Evolutionary conservation across 2,329 filamentous ascomycete species (phyloP).

Genomic region (Chaetoscypha palmicola): DNA sequence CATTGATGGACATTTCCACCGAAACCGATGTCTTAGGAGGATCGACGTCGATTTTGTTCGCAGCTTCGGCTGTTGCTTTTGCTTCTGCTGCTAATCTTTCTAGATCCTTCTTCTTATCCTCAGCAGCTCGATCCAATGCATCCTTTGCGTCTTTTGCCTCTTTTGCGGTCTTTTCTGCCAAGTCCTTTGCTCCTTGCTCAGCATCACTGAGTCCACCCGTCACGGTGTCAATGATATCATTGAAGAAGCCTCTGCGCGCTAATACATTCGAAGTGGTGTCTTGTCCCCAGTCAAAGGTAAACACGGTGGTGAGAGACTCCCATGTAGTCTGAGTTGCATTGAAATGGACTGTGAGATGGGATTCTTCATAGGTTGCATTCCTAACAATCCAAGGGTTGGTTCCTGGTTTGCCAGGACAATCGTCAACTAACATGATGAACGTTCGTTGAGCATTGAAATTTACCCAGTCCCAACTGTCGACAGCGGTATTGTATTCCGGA

Average conservation of each 20-base stretch:
- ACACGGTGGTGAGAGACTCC: slow-evolving; percentile 1
- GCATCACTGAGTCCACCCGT: background rate
- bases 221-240: background rate
- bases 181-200: background rate
- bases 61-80: background rate
- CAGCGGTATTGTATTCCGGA: slow-evolving; percentile 1
- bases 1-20: background rate
- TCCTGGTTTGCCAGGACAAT: slow-evolving; percentile 2
- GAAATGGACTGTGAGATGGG: background rate
- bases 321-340: slow-evolving; percentile 3
- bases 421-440: slow-evolving; percentile 5
- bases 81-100: too few species aligned
- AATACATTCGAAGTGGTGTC: background rate
- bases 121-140: background rate
- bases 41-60: background rate
- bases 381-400: slow-evolving; percentile 4
- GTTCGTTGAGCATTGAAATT: slow-evolving; percentile 5
- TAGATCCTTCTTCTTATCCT: too few species aligned
- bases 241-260: background rate
- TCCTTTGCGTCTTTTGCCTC: background rate
- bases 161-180: background rate
- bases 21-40: background rate
- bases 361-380: slow-evolving; percentile 3
- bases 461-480: slow-evolving; percentile 5
- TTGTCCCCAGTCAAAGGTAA: slow-evolving; percentile 3